phyloP scores from a whole-genome alignment of 148 eudicot genomes.

The Cornus florida region DNA sequence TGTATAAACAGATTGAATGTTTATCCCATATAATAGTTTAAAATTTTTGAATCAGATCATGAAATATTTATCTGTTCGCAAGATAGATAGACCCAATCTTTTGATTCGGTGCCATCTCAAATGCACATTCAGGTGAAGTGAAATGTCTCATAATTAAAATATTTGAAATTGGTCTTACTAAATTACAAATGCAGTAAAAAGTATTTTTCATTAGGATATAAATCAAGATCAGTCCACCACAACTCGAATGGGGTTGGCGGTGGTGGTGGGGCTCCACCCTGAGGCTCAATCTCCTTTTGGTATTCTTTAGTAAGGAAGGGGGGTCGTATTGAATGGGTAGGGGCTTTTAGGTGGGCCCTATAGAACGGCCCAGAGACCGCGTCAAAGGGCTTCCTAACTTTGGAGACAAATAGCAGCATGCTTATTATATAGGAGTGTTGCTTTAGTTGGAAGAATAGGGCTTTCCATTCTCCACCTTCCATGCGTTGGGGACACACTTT shows the following conservation, averaged over 20 bases:
- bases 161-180: too few species aligned
- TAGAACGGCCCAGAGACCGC: background rate
- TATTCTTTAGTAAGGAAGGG: background rate
- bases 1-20: too few species aligned
- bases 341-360: background rate
- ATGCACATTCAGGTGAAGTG: too few species aligned
- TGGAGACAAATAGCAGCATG: background rate
- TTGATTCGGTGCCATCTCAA: too few species aligned
- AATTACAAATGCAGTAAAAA: too few species aligned
- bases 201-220: background rate
- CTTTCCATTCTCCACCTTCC: background rate
- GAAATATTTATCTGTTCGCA: too few species aligned
- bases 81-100: too few species aligned
- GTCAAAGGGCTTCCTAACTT: background rate
- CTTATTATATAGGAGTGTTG: background rate
- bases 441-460: background rate
- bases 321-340: background rate
- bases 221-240: background rate
- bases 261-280: background rate
- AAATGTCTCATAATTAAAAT: too few species aligned
- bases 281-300: background rate
- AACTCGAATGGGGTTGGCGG: background rate
- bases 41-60: too few species aligned
- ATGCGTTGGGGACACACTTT: background rate
- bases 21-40: too few species aligned